Conservation (phyloP, 768 basidiomycete genomes). For the Mycena indigotica region DNA sequence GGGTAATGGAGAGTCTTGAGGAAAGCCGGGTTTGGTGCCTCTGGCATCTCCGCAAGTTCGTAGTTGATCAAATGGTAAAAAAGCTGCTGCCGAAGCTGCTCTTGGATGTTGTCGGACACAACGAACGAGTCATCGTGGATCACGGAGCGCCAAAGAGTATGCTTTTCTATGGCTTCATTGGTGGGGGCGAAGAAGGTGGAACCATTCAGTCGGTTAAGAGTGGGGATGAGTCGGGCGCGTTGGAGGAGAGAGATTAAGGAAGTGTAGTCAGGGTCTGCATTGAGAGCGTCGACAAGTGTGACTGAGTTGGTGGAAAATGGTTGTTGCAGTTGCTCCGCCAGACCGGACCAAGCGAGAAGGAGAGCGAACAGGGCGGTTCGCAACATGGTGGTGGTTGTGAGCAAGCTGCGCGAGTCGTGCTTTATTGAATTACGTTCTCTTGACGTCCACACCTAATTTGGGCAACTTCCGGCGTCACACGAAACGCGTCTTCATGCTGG, state of each 20-base stretch:
- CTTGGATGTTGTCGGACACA: conserved; percentile 78
- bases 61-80: conserved; percentile 94
- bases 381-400: conserved; percentile 12
- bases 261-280: conserved; percentile 72
- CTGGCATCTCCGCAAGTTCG: conserved; percentile 53
- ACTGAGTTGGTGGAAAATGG: conserved; percentile 18
- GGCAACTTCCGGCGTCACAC: neutral
- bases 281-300: conserved; percentile 81
- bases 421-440: no score
- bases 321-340: no score
- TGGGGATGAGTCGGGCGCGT: conserved; percentile 84
- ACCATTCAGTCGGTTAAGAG: conserved; percentile 81
- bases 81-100: conserved; percentile 84
- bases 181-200: conserved; percentile 94
- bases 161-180: conserved; percentile 79
- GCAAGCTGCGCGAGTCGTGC: conserved; percentile 4
- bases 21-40: conserved; percentile 40
- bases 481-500: conserved; percentile 11
- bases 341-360: conserved; percentile 28
- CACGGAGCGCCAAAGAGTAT: conserved; percentile 43
- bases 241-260: conserved; percentile 79
- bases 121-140: conserved; percentile 40
- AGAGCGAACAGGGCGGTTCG: conserved; percentile 9
- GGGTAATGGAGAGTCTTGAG: conserved; percentile 75
- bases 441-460: no score